These are phyloP conservation scores for Diaporthe citrichinensis DNA, from an alignment of 2,329 filamentous ascomycete species.

Conservation along the genomic window DNA sequence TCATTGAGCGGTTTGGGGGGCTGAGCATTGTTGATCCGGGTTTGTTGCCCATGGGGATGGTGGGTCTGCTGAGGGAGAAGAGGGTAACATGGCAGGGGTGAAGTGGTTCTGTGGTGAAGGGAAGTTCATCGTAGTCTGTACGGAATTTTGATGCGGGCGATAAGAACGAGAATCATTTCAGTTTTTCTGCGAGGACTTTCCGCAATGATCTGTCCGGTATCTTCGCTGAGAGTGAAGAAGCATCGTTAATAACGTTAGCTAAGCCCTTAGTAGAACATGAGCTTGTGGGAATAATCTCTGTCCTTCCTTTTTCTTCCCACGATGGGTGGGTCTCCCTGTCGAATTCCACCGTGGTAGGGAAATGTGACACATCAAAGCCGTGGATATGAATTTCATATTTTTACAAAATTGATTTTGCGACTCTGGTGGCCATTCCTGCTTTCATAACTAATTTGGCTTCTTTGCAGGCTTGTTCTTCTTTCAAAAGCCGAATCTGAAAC, in stretches of 20 bases:
- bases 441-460: too few species aligned
- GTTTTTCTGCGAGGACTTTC: neutral
- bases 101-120: neutral
- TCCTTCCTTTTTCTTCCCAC: too few species aligned
- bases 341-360: too few species aligned
- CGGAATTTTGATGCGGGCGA: neutral
- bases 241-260: neutral
- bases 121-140: neutral
- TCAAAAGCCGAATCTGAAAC: too few species aligned
- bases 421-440: too few species aligned
- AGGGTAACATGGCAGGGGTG: slow-evolving; percentile 57
- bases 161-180: neutral
- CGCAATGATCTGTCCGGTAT: neutral
- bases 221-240: neutral
- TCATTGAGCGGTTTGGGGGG: slow-evolving; percentile 60
- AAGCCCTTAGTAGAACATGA: too few species aligned
- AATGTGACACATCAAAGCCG: too few species aligned
- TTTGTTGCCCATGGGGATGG: slow-evolving; percentile 63
- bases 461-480: neutral
- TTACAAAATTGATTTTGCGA: too few species aligned
- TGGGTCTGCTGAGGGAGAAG: slow-evolving; percentile 59
- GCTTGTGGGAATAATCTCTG: too few species aligned
- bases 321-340: too few species aligned
- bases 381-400: too few species aligned
- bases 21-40: slow-evolving; percentile 60